phyloP scores from a whole-genome alignment of 192 early-diverging fungal species.

The Lobosporangium transversale region DNA sequence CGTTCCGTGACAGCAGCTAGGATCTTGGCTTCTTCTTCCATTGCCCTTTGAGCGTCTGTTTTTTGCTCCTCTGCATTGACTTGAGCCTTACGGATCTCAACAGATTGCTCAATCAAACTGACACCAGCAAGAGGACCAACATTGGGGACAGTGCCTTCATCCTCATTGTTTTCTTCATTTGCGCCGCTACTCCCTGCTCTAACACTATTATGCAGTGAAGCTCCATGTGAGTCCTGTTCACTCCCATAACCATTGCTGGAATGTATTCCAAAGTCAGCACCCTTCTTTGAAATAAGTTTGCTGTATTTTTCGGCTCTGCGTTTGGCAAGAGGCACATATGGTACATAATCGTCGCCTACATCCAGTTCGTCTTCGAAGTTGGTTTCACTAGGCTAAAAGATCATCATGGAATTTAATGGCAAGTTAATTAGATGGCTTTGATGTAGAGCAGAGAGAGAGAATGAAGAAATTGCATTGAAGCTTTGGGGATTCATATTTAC shows the following conservation, averaged over 20 bases:
- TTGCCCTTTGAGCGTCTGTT: constrained; percentile 80
- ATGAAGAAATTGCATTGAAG: background rate
- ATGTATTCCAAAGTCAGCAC: constrained; percentile 31
- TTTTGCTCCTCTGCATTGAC: constrained; percentile 60
- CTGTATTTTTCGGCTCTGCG: constrained; percentile 67
- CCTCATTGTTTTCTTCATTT: constrained; percentile 57
- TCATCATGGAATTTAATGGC: too few species aligned
- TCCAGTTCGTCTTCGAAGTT: constrained; percentile 31
- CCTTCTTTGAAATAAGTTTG: constrained; percentile 51
- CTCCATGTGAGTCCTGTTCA: constrained; percentile 50
- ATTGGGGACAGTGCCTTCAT: constrained; percentile 31
- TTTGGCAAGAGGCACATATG: constrained; percentile 78
- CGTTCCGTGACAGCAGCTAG: constrained; percentile 81
- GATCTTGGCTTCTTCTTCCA: constrained; percentile 87
- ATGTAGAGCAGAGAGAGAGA: background rate
- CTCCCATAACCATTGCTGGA: constrained; percentile 30
- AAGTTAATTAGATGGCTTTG: too few species aligned
- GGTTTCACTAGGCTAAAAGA: constrained; percentile 11
- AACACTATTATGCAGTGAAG: constrained; percentile 14
- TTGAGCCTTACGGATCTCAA: constrained; percentile 70
- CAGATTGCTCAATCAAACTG: constrained; percentile 87
- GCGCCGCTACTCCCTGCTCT: constrained; percentile 49
- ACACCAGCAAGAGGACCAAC: constrained; percentile 71
- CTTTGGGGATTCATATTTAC: constrained; percentile 9
- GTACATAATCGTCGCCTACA: constrained; percentile 70